Evolutionary conservation across 2,329 filamentous ascomycete genomes (phyloP), one percentile per base, ranked within the genome.

Genomic region (Penicillium sp.): DNA sequence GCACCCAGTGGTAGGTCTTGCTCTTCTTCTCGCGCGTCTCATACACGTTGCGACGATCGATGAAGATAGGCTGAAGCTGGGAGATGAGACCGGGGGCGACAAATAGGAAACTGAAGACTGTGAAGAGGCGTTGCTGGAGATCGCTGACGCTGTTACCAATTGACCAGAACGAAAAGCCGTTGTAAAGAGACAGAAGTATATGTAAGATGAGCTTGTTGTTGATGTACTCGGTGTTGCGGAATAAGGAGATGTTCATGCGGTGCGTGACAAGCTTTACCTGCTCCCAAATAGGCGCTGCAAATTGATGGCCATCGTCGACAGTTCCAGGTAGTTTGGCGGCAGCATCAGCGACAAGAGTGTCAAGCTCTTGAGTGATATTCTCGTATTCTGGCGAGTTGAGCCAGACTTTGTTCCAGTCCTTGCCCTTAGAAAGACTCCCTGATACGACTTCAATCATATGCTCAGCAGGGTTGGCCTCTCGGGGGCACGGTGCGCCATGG

Each of bases 401-500:
- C 50, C 44, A 53, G 11, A 53, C 36, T 22, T 53, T 44, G 27
- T 48, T 44, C 44, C 50, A 53, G n/a, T 53, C 50, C 38, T 53
- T 48, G 13, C 51, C 48, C 42, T 45, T 51, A 31, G 18, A 51
- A 42, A 24, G 36, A 24, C 11, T 54, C 48, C 81, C 81, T 0
- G 81, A 80, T 7, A 69, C 62, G n/a, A 67, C 62, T 21, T 75
- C 62, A 51, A 83, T 51, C 48, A 55, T 55, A 10, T 42, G 52
- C 24, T 55, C 48, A 22, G 53, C 44, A 29, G 45, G n/a, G 18
- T 53, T 53, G 13, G 50, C 21, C 13, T 48, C 38, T 6, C 21
- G 6, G n/a, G 45, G 45, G n/a, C 48, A 50, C 1, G n/a, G 71
- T 0, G 84, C 82, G 3, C 86, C 87, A 31, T 85, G 78, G 14